Conservation (phyloP, 2,329 filamentous ascomycete species). For the Pestalotiopsis sp. region DNA sequence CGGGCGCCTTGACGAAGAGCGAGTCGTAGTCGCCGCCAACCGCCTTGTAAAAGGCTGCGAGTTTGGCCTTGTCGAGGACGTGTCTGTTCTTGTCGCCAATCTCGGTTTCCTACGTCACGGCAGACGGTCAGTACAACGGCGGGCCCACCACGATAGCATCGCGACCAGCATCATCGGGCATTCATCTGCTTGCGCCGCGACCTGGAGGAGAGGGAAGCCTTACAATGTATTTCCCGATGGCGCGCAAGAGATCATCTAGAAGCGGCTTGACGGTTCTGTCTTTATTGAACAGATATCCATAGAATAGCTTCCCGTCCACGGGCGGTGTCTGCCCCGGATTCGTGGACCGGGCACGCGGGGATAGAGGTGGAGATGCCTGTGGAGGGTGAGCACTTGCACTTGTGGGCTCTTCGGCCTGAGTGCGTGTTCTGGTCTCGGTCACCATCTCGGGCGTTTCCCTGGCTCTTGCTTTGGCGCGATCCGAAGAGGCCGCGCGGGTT, state of each 20-base stretch:
- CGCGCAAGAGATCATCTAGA: constrained; percentile 68
- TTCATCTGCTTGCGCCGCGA: neutral
- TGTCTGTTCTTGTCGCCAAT: constrained; percentile 59
- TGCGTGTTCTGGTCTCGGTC: constrained; percentile 8
- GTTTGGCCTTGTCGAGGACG: constrained; percentile 65
- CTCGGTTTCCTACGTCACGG: constrained; percentile 50
- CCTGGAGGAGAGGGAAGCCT: constrained; percentile 31
- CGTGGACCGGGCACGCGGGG: constrained; percentile 16
- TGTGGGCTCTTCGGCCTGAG: constrained; percentile 4
- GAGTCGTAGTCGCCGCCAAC: constrained; percentile 77
- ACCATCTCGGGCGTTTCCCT: constrained; percentile 6
- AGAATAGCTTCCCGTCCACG: constrained; percentile 44
- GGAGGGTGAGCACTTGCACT: constrained; percentile 9
- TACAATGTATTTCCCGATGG: constrained; percentile 73
- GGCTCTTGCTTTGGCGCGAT: neutral
- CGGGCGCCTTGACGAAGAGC: constrained; percentile 77
- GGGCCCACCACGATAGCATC: neutral
- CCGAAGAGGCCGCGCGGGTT: neutral
- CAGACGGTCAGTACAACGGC: constrained; percentile 14
- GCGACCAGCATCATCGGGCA: neutral
- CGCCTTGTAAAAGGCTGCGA: constrained; percentile 76
- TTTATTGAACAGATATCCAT: constrained; percentile 69
- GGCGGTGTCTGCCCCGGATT: constrained; percentile 17
- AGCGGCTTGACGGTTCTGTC: constrained; percentile 70
- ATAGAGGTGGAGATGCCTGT: constrained; percentile 14